Base-by-base conservation (phyloP, 768 basidiomycete genomes). In the Dentipellis sp. region DNA sequence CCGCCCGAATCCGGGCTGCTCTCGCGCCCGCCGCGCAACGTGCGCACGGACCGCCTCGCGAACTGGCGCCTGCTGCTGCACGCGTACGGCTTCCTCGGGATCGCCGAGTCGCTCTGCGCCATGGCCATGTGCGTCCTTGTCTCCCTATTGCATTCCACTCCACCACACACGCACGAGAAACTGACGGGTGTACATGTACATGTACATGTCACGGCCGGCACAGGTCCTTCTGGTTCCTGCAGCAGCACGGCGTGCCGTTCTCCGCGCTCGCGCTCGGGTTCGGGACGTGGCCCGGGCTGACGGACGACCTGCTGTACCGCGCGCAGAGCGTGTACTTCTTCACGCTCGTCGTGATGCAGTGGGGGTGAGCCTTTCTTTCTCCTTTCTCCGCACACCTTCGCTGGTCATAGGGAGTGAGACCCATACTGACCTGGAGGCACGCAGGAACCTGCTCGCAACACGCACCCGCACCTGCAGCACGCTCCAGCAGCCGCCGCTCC, bases 1-100 rank as follows among this genome's bases (percentile, higher is more conserved):
- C 74, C 77, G 34, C 82, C 82, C n/a, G 83, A 86, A 67, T 69
- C 75, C 1, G 83, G 80, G 42, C 69, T 86, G 3, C 68, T 86
- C 29, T 65, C 71, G 4, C 74, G 81, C 23, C 77, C 76, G 56
- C 82, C 83, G 0, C 73, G 82, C 34, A 74, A 83, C 57, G 72
- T 74, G 19, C 76, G 79, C 62, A 81, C 70, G 40, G 82, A 84
- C 55, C 72, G 78, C 12, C 71, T 86, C 10, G 79, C 76, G 4
- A 72, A 83, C 60, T 71, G 72, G 69, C 75, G 71, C 49, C 71
- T 84, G 36, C 69, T 83, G 36, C 57, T 76, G 3, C 83, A 84
- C 10, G 81, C 81, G 0, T 84, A 84, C 63, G 69, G 74, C 5
- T 82, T 83, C 66, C 60, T 82, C n/a, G 78, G 78, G 3, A 29